Evolutionary conservation across 371 early-diverging fungal genomes (phyloP).

Genomic region (Mortierella sp.): DNA sequence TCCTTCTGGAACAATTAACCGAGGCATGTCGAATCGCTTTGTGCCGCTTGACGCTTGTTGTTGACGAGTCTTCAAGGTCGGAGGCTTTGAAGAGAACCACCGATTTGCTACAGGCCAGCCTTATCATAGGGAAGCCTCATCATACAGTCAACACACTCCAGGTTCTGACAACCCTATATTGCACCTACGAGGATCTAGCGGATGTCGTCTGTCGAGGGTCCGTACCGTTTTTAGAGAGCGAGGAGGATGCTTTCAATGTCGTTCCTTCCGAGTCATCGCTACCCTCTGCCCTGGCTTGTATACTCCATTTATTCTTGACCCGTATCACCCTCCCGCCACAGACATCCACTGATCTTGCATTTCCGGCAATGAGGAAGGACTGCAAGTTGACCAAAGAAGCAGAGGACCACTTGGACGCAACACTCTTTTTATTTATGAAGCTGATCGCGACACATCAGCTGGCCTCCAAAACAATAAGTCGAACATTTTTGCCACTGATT

Average conservation of each 20-base stretch:
- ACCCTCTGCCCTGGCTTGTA: slow-evolving; percentile 26
- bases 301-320: slow-evolving; percentile 24
- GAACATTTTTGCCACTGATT: slow-evolving; percentile 13
- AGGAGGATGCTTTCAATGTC: slow-evolving; percentile 14
- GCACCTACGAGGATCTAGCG: slow-evolving; percentile 17
- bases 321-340: slow-evolving; percentile 4
- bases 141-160: slow-evolving; percentile 30
- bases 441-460: slow-evolving; percentile 17
- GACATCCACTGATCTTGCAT: background rate
- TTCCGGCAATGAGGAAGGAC: background rate
- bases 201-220: slow-evolving; percentile 13
- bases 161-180: slow-evolving; percentile 17
- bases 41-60: slow-evolving; percentile 2
- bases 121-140: slow-evolving; percentile 25
- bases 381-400: slow-evolving; percentile 18
- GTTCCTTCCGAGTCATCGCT: slow-evolving; percentile 13
- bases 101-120: slow-evolving; percentile 12
- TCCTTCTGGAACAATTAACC: slow-evolving; percentile 7
- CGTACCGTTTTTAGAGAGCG: slow-evolving; percentile 28
- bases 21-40: slow-evolving; percentile 13
- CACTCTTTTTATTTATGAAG: slow-evolving; percentile 19
- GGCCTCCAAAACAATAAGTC: slow-evolving; percentile 6
- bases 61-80: slow-evolving; percentile 1
- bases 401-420: slow-evolving; percentile 16
- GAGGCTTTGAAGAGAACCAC: slow-evolving; percentile 17